A percentile compares a stretch with the other conserved stretches of the same genome.
Conservation (phyloP, 306 rosid species). For the Geum urbanum region DNA sequence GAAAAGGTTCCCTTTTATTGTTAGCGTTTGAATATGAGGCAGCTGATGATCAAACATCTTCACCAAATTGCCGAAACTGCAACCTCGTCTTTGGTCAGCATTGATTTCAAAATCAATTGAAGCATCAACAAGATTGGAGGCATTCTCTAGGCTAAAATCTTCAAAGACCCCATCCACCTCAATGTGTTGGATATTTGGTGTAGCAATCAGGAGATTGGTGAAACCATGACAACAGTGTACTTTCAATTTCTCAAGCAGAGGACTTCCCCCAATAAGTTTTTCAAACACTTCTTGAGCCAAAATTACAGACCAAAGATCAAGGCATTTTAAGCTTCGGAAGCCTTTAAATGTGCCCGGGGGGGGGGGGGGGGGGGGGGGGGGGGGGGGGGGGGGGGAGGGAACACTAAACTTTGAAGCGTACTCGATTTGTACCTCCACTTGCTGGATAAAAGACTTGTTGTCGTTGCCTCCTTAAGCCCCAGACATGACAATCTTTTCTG, state of each 20-base stretch:
- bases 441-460: conserved; percentile 50
- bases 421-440: too few species aligned
- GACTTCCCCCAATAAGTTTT: too few species aligned
- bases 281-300: background rate
- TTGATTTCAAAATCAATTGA: background rate
- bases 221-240: background rate
- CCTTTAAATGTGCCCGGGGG: background rate
- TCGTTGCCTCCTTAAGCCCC: conserved; percentile 48
- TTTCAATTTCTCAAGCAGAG: background rate
- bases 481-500: conserved; percentile 42
- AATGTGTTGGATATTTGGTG: background rate
- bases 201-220: background rate
- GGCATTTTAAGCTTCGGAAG: background rate
- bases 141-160: conserved; percentile 36
- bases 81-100: conserved; percentile 22
- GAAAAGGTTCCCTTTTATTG: conserved; percentile 37
- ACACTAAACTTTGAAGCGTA: conserved; percentile 39
- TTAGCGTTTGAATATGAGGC: conserved; percentile 38
- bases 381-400: too few species aligned
- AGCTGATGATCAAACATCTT: conserved; percentile 38
- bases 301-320: background rate
- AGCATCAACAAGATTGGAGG: conserved; percentile 38
- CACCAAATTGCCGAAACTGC: conserved; percentile 34
- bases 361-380: too few species aligned
- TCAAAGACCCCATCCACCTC: conserved; percentile 42